Evolutionary conservation across 352 stramenopile genomes (phyloP), one percentile per base, ranked within the genome.

Genomic region (Sclerospora graminicola): DNA sequence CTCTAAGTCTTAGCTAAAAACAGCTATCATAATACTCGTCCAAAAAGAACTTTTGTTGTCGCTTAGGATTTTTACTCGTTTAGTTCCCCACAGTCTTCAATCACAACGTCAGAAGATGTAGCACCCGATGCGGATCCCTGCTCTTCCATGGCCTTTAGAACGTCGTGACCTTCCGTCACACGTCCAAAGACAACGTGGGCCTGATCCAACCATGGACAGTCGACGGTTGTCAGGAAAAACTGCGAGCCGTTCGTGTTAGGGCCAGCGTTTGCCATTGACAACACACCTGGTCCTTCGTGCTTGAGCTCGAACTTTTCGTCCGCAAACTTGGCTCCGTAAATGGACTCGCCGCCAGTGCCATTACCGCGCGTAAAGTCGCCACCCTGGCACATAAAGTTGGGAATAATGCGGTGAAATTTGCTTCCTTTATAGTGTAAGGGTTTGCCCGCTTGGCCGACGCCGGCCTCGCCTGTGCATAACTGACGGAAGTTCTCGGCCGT

Each of bases 401-500:
- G 80, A 50, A 96, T 94, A 52, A 96, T 84, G 49, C 86, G 80
- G 76, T 98, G 94, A 71, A 97, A 97, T 33, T 51, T 67, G 26
- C 68, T 89, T 41, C 78, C 80, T 62, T 95, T 94, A 73, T 91
- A 95, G 64, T 87, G 71, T 38, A 94, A 56, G 31, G 81, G 56
- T 33, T 85, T 84, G 57, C 79, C 80, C 10, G 68, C 68, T 42
- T 78, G 68, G 42, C 91, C 86, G 18, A 82, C 57, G 45, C 91
- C 92, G n/a, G 94, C 95, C 62, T 98, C 96, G 47, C 94, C 96
- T 34, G 94, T 99, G 82, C 95, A 99, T 9, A 99, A 68, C 48
- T 83, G 70, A 27, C 89, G 70, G 66, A 99, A 99, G 69, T 99
- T 99, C 60, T 98, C 95, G 26, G 94, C 96, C 21, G 97, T 99